phyloP scores from a whole-genome alignment of 2,329 filamentous ascomycete species.

The Colletotrichum chrysophilum region DNA sequence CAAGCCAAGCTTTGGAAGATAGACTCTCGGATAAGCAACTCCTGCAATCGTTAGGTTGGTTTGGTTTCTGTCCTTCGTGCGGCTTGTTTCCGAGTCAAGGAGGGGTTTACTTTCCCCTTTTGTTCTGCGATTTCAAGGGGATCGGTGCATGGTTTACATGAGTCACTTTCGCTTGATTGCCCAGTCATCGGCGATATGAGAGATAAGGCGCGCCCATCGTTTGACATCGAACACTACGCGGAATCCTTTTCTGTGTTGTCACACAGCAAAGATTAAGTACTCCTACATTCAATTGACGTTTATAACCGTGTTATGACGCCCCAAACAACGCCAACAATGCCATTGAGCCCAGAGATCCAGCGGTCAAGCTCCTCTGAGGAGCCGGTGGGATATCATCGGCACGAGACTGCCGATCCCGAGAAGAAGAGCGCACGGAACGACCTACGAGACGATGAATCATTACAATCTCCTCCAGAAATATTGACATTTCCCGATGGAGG shows the following conservation, averaged over 20 bases:
- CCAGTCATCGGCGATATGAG: neutral
- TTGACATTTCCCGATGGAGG: neutral
- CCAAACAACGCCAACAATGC: neutral
- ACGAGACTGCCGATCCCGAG: neutral
- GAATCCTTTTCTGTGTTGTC: neutral
- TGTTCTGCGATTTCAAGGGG: neutral
- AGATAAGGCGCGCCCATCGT: neutral
- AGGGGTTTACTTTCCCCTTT: neutral
- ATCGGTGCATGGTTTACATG: neutral
- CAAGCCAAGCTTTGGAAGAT: neutral
- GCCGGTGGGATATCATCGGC: neutral
- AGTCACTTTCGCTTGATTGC: neutral
- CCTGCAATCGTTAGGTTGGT: neutral
- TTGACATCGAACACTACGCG: neutral
- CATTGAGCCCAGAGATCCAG: neutral
- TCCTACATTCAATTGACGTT: neutral
- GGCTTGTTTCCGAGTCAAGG: neutral
- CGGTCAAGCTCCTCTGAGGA: neutral
- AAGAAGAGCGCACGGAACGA: neutral
- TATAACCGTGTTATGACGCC: neutral
- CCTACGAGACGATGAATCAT: neutral
- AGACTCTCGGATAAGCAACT: neutral
- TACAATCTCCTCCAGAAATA: neutral
- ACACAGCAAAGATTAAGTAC: neutral
- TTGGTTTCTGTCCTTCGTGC: neutral